Evolutionary conservation across 768 basidiomycete genomes (phyloP), one percentile per base, ranked within the genome.

Genomic region (Boletus sp.): DNA sequence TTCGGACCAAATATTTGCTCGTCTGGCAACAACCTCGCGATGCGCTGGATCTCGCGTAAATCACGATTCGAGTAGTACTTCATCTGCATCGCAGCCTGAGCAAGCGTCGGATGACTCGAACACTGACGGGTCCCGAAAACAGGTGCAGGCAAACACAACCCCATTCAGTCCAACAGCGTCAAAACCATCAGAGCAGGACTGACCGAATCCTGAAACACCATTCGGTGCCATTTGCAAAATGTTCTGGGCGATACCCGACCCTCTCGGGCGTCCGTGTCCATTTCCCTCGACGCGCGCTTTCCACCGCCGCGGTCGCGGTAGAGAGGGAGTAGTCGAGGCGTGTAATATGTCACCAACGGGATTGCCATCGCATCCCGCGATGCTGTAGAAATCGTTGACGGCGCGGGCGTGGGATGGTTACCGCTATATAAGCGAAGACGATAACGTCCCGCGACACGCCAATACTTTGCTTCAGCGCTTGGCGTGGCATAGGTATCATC

Each of bases 221-320:
- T 75, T 11, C 72, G 64, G 50, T 79, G 76, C 79, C 77, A 79
- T 58, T 79, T 79, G 53, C 73, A 77, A 55, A 75, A 74, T 10
- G 62, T 64, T 40, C 56, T 68, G 10, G 72, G 62, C 2, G 76
- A 67, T 33, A 78, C 55, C 25, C 63, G 52, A 40, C 68, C 64
- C 38, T 65, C 70, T 15, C 23, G 57, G 5, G 54, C 58, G 17
- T 67, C 65, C 19, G 53, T 47, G 21, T 64, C 60, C 11, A 9
- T 11, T 4, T 45, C 46, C n/a, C 45, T 47, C 11, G 43, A 46
- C 33, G 32, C 14, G n/a, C 41, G 51, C 34, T 40, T 53, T 19
- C 53, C 9, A 9, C 46, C 10, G 7, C 32, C 25, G n/a, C 25
- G 47, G 17, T 64, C 62, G 9, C 77, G 72, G 56, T 78, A 77